Base-by-base conservation (phyloP, 768 basidiomycete genomes). In the Amanita muscaria region DNA sequence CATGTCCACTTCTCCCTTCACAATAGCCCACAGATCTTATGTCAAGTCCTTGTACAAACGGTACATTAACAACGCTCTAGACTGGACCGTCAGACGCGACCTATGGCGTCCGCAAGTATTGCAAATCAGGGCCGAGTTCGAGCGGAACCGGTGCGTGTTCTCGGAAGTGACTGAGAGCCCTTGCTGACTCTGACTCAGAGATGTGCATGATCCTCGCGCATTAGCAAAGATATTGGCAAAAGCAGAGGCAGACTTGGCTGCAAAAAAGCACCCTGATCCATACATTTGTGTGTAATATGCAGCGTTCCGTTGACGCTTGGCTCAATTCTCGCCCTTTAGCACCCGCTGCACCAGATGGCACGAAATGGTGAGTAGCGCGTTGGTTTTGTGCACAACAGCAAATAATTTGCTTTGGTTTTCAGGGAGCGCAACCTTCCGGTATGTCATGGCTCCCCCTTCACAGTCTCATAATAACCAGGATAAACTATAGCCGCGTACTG, bases 11-110 rank as follows among this genome's bases (percentile, higher is more conserved):
- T 39, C 38, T 7, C 38, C 18, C 38, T 39, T 39, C 68, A 73
- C 83, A 32, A 66, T 77, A 25, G 83, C 79, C 4, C 87, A 88
- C 68, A 77, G 80, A 59, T 73, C 77, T 54, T 84, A 92, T 59
- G 89, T 92, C 61, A 89, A 94, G 68, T 88, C 87, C 7, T 76
- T 98, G 4, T 97, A 96, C 72, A 83, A 77, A 57, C 83, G 92
- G 29, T 77, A 79, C 54, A 74, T 98, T 49, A 84, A 76, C 55
- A 93, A 96, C 55, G 73, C 87, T 38, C 69, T 94, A 42, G 83
- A 98, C 64, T 98, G 94, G 94, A 80, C 77, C 36, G 71, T 96
- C 52, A 74, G 84, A 46, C 70, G 93, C 43, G 86, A 91, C 56
- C 58, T 89, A 1, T 97, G 90, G 90, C 77, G 93, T 49, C 73